Conservation (phyloP, 2,329 filamentous ascomycete species). For the Macrophomina tecta region DNA sequence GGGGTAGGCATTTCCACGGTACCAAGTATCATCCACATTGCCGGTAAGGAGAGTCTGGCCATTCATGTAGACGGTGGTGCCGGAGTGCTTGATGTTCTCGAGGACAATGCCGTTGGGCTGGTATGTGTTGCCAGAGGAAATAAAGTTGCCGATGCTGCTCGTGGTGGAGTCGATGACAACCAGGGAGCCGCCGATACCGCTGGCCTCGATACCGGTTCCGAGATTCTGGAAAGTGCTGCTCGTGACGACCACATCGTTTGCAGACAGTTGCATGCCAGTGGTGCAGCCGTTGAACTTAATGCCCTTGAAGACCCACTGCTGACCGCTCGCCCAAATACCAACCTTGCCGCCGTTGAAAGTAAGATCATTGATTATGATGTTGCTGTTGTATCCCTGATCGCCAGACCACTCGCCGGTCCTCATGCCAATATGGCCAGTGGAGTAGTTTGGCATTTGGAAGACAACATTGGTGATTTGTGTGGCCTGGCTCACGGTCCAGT, state of each 20-base stretch:
- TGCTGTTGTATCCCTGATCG: constrained; percentile 34
- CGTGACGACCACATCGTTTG: constrained; percentile 21
- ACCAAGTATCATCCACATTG: constrained; percentile 22
- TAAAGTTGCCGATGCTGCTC: constrained; percentile 11
- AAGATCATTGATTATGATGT: constrained; percentile 32
- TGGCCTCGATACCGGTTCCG: constrained; percentile 14
- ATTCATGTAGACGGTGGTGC: constrained; percentile 13
- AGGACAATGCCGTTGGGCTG: constrained; percentile 25
- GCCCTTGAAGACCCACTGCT: constrained; percentile 45
- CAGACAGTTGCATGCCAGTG: constrained; percentile 10
- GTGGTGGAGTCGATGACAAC: constrained; percentile 21
- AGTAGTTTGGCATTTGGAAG: constrained; percentile 43
- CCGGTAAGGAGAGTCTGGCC: constrained; percentile 12
- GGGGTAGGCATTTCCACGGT: constrained; percentile 20
- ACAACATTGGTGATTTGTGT: constrained; percentile 37
- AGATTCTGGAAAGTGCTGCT: constrained; percentile 20
- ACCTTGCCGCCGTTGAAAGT: constrained; percentile 31
- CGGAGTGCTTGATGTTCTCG: constrained; percentile 21
- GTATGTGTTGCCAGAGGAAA: constrained; percentile 1
- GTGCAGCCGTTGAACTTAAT: constrained; percentile 29
- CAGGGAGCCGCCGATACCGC: constrained; percentile 7
- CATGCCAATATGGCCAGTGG: constrained; percentile 45
- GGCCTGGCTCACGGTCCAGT: constrained; percentile 40
- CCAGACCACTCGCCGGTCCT: constrained; percentile 42
- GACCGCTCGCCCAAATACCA: constrained; percentile 40